These are phyloP conservation scores for Cordyceps fumosorosea DNA, from an alignment of 2,329 filamentous ascomycete genomes.

Conservation along the genomic window DNA sequence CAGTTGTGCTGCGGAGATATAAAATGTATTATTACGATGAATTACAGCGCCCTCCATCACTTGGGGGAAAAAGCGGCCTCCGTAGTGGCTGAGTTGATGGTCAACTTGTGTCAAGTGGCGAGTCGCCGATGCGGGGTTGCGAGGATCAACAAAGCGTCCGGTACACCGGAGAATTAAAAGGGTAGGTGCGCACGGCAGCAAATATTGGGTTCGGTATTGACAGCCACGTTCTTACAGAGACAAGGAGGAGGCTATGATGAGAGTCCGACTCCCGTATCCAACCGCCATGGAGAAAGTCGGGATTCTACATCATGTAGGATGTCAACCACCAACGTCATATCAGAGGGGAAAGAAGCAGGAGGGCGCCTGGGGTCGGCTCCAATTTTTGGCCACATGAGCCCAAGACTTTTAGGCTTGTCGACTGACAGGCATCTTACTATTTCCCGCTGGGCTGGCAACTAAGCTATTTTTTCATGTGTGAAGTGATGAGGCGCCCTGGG, in stretches of 20 bases:
- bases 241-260: background rate
- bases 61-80: too few relatives aligned
- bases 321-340: background rate
- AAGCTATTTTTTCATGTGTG: background rate
- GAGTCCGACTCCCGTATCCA: background rate
- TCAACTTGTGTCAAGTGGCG: background rate
- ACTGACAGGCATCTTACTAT: too few relatives aligned
- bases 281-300: background rate
- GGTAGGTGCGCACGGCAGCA: background rate
- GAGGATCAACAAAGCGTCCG: background rate
- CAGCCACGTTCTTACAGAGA: background rate
- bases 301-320: background rate
- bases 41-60: too few relatives aligned
- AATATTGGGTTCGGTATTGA: background rate
- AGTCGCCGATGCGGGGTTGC: background rate
- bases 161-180: background rate
- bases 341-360: background rate
- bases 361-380: background rate
- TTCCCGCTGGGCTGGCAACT: too few relatives aligned
- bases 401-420: background rate
- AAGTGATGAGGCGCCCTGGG: background rate
- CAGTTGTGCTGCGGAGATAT: too few relatives aligned
- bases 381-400: constrained; percentile 4
- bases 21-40: too few relatives aligned
- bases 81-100: background rate